Evolutionary conservation across 352 stramenopile genomes (phyloP).

Genomic region (Globisporangium irregulare): DNA sequence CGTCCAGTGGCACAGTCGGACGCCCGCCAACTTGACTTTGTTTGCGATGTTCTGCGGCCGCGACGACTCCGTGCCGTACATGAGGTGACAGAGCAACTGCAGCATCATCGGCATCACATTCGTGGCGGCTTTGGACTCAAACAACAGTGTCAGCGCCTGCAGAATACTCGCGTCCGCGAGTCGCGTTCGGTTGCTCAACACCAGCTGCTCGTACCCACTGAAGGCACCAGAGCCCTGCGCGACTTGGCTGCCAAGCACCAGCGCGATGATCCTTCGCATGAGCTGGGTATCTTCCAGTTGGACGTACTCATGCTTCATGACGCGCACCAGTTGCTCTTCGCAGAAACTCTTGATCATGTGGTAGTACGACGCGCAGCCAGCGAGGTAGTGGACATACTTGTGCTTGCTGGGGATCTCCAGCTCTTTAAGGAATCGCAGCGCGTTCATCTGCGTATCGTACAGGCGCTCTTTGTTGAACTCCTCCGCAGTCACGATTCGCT

Average conservation of each 20-base stretch:
- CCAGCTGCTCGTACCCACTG: conserved; percentile 31
- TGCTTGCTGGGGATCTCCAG: conserved; percentile 30
- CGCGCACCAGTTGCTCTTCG: conserved; percentile 58
- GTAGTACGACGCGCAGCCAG: conserved; percentile 55
- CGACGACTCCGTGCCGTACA: conserved; percentile 57
- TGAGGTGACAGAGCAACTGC: conserved; percentile 71
- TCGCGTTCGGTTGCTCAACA: conserved; percentile 48
- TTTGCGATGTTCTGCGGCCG: conserved; percentile 48
- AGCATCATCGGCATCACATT: conserved; percentile 64
- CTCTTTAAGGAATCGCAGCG: conserved; percentile 63
- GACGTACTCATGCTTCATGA: conserved; percentile 57
- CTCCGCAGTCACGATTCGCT: conserved; percentile 36
- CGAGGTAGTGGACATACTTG: conserved; percentile 54
- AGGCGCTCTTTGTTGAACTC: conserved; percentile 42
- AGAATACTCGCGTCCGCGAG: conserved; percentile 61
- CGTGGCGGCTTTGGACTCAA: conserved; percentile 44
- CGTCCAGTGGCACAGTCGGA: conserved; percentile 56
- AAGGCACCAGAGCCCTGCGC: conserved; percentile 36
- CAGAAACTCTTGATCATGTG: conserved; percentile 68
- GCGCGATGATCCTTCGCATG: conserved; percentile 39
- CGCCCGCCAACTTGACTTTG: conserved; percentile 62
- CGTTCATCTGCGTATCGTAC: conserved; percentile 59
- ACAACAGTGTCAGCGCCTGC: conserved; percentile 44
- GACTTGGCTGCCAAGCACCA: conserved; percentile 66
- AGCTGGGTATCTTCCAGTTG: conserved; percentile 39